Evolutionary conservation across 2,329 filamentous ascomycete species (phyloP), one percentile per base, ranked within the genome.

Genomic region (Clarireedia homoeocarpa): DNA sequence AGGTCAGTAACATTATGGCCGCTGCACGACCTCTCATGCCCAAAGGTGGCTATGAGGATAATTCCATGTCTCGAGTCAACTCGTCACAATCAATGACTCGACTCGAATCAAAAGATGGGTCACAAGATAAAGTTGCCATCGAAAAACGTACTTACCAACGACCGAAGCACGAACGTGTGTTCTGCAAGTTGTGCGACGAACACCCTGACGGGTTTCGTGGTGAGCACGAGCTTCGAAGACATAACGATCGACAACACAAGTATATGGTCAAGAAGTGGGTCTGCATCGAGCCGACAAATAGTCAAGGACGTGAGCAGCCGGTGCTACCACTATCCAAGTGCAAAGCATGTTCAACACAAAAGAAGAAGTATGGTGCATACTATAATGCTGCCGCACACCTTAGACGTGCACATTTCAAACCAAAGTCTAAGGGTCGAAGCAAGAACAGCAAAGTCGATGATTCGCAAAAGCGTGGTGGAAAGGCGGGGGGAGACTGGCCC

Each of bases 361-460:
- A 96, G 75, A 96, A 96, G 75, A 80, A 82, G 57, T 97, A 97
- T 65, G 88, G 88, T 3, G 89, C 88, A 15, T 94, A 96, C 73
- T 96, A 97, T 73, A 97, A 97, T 66, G 92, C 91, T 0, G 91
- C 91, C 0, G 92, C 91, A 0, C 92, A 97, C 69, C 79, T 97
- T 7, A 82, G 91, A 44, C 84, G 92, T 50, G 86, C 87, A 0
- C 92, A 97, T 70, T 97, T 96, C 77, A 88, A 87, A 67, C 85
- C 76, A 52, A 82, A 81, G 71, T 67, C 73, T 6, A 74, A 79
- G 14, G 72, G 72, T 38, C 75, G 75, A 65, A 67, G 64, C 39
- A 67, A 68, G 39, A 67, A 58, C 27, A 67, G 60, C 58, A 73
- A 69, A 61, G 63, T 63, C 36, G 60, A 63, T 9, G 58, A 63